Evolutionary conservation across 192 early-diverging fungal species (phyloP), one percentile per base, ranked within the genome.

Genomic region (Backusella liffmaniae): DNA sequence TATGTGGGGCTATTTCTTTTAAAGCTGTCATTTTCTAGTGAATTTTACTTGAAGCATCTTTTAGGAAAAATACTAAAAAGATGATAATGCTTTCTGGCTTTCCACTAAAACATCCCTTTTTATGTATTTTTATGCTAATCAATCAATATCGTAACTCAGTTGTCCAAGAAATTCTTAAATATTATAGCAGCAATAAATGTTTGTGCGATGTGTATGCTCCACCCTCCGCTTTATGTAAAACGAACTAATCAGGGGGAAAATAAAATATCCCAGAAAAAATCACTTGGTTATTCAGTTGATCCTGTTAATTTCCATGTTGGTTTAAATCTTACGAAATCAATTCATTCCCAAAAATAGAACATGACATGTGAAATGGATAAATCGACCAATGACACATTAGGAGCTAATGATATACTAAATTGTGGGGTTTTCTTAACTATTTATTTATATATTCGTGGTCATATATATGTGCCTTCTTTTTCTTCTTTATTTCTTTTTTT

Each of bases 211-310:
- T 62, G 23, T 29, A 62, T 62, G 56, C 7, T n/a, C 21, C 18
- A n/a, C n/a, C 56, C 56, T 13, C 56, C 21, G 56, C 21, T 23
- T 62, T 29, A 62, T 62, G 26, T 13, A 62, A 29, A 29, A 29
- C n/a, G 18, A 2, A 23, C 10, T 59, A 10, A 10, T 56, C 16
- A 44, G 21, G 23, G 56, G 26, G 29, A 29, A 62, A 62, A 62
- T 15, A 10, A 62, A 21, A 62, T 62, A 62, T 62, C 46, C 46
- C 18, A 62, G 21, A 13, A 29, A 23, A 62, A 62, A 62, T 62
- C 56, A 62, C 56, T 62, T 62, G 56, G 21, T 62, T 44, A 62
- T 62, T 62, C 56, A 62, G 56, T 62, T 62, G 56, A 62, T 62
- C 53, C 21, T 62, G 21, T 0, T 10, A 29, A 62, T 62, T 62